Base-by-base conservation (phyloP, 805 yeast species). In the Zygotorulaspora florentina region DNA sequence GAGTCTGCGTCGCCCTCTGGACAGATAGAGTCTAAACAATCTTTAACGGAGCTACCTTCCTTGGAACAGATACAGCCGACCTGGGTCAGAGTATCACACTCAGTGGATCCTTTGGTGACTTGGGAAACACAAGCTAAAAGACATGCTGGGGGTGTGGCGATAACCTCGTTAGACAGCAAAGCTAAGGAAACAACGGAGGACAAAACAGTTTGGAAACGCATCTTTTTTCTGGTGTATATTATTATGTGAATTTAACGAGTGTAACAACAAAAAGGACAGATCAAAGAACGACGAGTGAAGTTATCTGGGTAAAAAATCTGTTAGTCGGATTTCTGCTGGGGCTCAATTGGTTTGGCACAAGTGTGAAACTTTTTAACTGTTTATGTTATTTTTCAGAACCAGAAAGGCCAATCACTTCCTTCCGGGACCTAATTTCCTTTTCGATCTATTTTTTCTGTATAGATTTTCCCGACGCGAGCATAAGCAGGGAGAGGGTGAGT, bases 71-170 rank as follows among this genome's bases (percentile, higher is more conserved):
- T 68, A 73, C 96, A 88, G 35, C 69, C 58, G 54, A 87, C 71
- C 60, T 85, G 80, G 65, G 77, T 77, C 65, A 87, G 65, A 46
- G 81, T 71, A 48, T 70, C 55, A 68, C 93, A 85, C 39, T 70
- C 49, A 35, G 78, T 67, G 12, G 81, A 74, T 5, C 56, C 51
- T 64, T 76, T 76, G 51, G 76, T 72, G 45, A 85, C 90, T 59
- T 79, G 75, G 46, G 87, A 76, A 48, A 86, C 91, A 77, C 96
- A 88, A 34, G 96, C 95, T 65, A 89, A 74, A 55, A 89, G 70
- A 74, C 96, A 89, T 31, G 96, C 96, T 50, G 96, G 96, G 42
- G 96, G 93, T 45, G 91, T 74, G 44, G 86, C 83, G 38, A 80
- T 77, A 26, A 75, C 74, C 40, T 58, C 54, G 10, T 47, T 46